Conservation (phyloP, 441 rosid genomes). For the Erodium trifolium region DNA sequence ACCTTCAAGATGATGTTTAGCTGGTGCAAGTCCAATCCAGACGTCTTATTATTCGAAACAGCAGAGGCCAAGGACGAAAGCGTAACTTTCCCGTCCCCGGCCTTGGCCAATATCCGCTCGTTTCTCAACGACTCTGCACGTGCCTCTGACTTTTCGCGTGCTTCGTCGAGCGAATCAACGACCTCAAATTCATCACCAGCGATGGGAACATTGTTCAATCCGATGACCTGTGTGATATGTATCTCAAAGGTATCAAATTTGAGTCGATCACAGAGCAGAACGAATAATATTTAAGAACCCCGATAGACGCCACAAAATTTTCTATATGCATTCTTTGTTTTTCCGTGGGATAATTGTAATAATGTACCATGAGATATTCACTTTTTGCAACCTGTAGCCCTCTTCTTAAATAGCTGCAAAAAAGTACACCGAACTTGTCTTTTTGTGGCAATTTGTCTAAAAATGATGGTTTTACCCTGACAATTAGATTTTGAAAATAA, state of each 20-base stretch:
- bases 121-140: conserved; percentile 59
- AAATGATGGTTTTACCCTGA: no score
- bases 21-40: conserved; percentile 91
- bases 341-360: no score
- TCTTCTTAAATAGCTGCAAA: no score
- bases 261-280: not conserved
- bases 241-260: not conserved
- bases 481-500: no score
- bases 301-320: not conserved
- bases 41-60: conserved; percentile 61
- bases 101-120: conserved; percentile 81
- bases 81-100: conserved; percentile 91
- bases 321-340: not conserved
- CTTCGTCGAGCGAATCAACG: conserved; percentile 66
- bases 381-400: no score
- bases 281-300: not conserved
- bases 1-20: conserved; percentile 85
- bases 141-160: conserved; percentile 76
- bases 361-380: no score
- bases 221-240: conserved; percentile 52
- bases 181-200: conserved; percentile 97
- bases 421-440: no score
- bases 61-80: conserved; percentile 96
- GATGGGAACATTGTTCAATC: conserved; percentile 66
- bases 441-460: no score